Conservation (phyloP, 73 alveolate species). For the Tetrahymena malaccensis region DNA sequence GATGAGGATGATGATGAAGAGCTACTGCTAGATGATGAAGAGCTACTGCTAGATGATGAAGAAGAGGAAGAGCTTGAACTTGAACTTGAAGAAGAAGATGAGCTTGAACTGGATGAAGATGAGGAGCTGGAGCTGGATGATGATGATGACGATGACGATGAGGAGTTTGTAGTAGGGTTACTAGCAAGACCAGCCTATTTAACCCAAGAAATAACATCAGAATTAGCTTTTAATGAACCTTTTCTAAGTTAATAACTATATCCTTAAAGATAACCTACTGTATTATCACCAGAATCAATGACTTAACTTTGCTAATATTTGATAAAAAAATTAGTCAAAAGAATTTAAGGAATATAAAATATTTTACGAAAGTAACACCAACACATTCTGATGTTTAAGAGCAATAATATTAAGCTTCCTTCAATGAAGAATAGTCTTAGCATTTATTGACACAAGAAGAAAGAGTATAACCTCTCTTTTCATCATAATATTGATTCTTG, state of each 20-base stretch:
- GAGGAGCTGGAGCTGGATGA: not conserved
- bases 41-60: not conserved
- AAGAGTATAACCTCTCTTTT: not conserved
- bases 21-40: not conserved
- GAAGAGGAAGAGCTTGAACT: too few species aligned
- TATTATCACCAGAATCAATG: not conserved
- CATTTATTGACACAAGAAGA: not conserved
- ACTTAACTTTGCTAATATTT: not conserved
- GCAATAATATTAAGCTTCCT: not conserved
- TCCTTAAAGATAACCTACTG: not conserved
- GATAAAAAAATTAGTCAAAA: not conserved
- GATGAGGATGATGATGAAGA: too few species aligned
- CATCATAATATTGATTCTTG: not conserved
- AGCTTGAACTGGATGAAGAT: not conserved
- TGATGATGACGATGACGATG: not conserved
- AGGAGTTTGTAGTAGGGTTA: not conserved
- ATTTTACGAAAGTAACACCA: not conserved
- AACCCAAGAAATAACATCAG: not conserved
- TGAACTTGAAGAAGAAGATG: not conserved
- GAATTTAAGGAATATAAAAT: not conserved
- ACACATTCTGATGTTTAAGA: not conserved
- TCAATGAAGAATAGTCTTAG: not conserved
- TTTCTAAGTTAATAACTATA: not conserved
- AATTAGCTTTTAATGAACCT: not conserved
- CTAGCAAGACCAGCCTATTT: not conserved